Base-by-base conservation (phyloP, 192 early-diverging fungal species). In the Linnemannia hyalina region DNA sequence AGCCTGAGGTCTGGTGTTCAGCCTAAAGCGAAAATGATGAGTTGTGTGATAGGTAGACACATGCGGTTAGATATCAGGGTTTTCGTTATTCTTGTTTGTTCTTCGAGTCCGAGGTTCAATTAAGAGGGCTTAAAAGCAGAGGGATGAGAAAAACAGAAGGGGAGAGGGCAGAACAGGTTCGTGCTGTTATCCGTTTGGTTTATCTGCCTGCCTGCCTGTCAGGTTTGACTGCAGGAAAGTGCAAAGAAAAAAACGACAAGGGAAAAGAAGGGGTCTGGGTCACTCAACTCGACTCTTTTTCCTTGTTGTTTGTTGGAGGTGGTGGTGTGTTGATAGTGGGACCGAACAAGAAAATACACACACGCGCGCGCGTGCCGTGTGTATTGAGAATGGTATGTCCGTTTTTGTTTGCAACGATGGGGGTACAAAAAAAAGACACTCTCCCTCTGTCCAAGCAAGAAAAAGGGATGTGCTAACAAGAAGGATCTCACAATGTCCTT, bases 1-100 rank as follows among this genome's bases (percentile, higher is more conserved):
- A 47, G 41, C 73, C 55, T 13, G 76, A 69, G 16, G 82, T 49
- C 41, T 75, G 36, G 47, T 70, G 42, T 41, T 83, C 81, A 36
- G 71, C 76, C 76, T 83, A 68, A 44, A 32, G 41, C 38, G 36
- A 70, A 52, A 18, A 20, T 15, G 18, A 5, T 20, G 6, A 20
- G 68, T 57, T 57, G 16, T 65, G 60, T 10, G n/a, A 26, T 6
- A 65, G n/a, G 16, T 6, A 65, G 26, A 65, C 60, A 65, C 60
- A 65, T 32, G 60, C 26, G 60, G 60, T 65, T 65, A 65, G 60
- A 65, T 65, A 65, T 15, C 60, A 11, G 15, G 23, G 49, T 22
- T 52, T 18, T 52, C 49, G 44, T 46, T 46, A 13, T 2, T 44
- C 7, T 29, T 16, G 32, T 42, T 3, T 60, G 57, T 72, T 23